Evolutionary conservation across 805 yeast species (phyloP).

Genomic region (Zygotorulaspora florentina): DNA sequence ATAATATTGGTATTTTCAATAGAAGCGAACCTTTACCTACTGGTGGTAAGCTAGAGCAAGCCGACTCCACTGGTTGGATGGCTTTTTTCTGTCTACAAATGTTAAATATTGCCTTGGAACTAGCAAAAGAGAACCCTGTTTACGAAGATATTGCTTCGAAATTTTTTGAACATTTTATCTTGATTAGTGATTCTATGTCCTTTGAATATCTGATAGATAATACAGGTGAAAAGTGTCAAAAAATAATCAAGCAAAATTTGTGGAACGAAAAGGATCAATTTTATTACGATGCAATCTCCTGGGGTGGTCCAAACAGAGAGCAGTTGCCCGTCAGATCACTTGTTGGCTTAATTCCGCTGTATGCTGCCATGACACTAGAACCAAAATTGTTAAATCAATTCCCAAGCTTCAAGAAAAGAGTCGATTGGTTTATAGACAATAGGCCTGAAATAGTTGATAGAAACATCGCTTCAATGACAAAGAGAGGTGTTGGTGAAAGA

Average conservation of each 20-base stretch:
- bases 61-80: conserved; percentile 98
- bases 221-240: conserved; percentile 37
- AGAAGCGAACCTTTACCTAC: conserved; percentile 91
- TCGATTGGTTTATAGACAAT: conserved; percentile 78
- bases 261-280: conserved; percentile 91
- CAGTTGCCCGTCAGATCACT: conserved; percentile 81
- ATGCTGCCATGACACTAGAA: conserved; percentile 84
- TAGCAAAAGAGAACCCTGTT: conserved; percentile 78
- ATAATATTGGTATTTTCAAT: conserved; percentile 88
- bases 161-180: conserved; percentile 86
- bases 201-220: conserved; percentile 39
- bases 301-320: conserved; percentile 65
- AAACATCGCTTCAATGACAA: conserved; percentile 79
- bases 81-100: conserved; percentile 86
- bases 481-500: conserved; percentile 79
- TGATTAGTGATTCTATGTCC: conserved; percentile 93
- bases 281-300: conserved; percentile 84
- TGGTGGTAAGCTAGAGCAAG: conserved; percentile 86
- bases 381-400: conserved; percentile 73
- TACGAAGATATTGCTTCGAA: conserved; percentile 93
- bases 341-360: conserved; percentile 87
- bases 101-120: conserved; percentile 88
- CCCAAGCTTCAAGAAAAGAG: conserved; percentile 77
- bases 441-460: conserved; percentile 66
- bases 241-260: conserved; percentile 54